These are phyloP conservation scores for Globisporangium lucens DNA, from an alignment of 352 stramenopile genomes.

Conservation along the genomic window DNA sequence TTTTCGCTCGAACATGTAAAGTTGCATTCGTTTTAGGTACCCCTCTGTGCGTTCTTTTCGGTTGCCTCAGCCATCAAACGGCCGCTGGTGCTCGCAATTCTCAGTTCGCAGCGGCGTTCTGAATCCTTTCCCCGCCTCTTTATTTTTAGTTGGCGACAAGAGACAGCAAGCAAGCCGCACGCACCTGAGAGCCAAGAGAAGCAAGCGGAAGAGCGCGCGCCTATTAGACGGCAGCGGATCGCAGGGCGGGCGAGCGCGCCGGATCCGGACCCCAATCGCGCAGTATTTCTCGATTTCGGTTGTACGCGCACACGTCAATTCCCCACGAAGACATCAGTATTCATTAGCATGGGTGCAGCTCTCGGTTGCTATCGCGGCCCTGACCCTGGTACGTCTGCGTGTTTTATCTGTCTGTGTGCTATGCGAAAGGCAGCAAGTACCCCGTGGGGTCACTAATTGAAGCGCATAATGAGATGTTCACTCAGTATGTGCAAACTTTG, in stretches of 20 bases:
- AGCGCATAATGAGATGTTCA: not conserved
- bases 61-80: not conserved
- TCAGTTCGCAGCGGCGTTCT: constrained; percentile 3
- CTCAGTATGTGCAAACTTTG: not conserved
- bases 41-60: constrained; percentile 1
- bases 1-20: not conserved
- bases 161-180: not conserved
- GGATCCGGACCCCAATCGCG: not conserved
- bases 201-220: not conserved
- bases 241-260: not conserved
- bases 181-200: not conserved
- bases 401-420: not conserved
- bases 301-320: not conserved
- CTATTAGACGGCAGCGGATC: not conserved
- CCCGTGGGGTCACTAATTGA: not conserved
- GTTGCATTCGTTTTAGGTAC: not conserved
- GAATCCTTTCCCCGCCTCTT: constrained; percentile 14
- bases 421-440: not conserved
- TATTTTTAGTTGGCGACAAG: constrained; percentile 8
- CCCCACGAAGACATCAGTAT: no score
- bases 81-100: not conserved
- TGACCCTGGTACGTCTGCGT: constrained; percentile 15
- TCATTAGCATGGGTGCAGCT: constrained; percentile 47
- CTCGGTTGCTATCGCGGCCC: constrained; percentile 50
- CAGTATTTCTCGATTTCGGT: constrained; percentile 5